Conservation (phyloP, 768 basidiomycete species). For the Podaxis sp. region DNA sequence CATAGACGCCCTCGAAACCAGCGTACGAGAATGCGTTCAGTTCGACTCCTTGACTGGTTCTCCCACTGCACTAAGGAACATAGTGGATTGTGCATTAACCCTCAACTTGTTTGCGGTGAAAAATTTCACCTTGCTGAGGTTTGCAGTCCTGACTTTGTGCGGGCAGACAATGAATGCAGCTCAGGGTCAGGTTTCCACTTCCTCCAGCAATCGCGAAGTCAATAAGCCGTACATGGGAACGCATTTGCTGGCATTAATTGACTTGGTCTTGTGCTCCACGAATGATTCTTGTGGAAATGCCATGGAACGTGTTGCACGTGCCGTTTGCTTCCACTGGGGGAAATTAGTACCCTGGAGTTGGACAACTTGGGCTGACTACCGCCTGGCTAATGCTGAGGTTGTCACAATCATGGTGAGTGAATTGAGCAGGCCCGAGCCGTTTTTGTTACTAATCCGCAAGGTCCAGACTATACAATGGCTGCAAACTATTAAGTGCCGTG, state of each 20-base stretch:
- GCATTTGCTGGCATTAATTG: slow-evolving; percentile 5
- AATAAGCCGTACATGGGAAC: slow-evolving; percentile 4
- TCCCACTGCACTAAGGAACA: background rate
- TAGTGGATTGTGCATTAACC: slow-evolving; percentile 3
- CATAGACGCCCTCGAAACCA: slow-evolving; percentile 5
- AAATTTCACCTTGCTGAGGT: background rate
- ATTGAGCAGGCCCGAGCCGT: background rate
- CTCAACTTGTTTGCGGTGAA: slow-evolving; percentile 12
- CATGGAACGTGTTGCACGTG: slow-evolving; percentile 30
- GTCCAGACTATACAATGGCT: slow-evolving; percentile 9
- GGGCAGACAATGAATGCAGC: background rate
- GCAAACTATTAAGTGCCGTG: background rate
- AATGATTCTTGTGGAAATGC: background rate
- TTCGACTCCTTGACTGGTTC: background rate
- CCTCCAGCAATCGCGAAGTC: background rate
- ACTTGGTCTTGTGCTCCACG: background rate
- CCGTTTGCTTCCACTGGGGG: slow-evolving; percentile 60
- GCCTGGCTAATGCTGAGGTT: slow-evolving; percentile 46
- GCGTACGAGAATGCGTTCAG: background rate
- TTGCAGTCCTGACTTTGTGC: background rate
- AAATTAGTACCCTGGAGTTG: slow-evolving; percentile 62
- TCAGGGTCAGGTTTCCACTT: background rate
- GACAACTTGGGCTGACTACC: slow-evolving; percentile 58
- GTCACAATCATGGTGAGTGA: slow-evolving; percentile 47
- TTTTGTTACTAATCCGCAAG: background rate